A percentile compares a stretch with the other conserved stretches of the same genome.
These are phyloP conservation scores for Arachis hypogaea DNA, from an alignment of 306 rosid genomes.

Conservation along the genomic window DNA sequence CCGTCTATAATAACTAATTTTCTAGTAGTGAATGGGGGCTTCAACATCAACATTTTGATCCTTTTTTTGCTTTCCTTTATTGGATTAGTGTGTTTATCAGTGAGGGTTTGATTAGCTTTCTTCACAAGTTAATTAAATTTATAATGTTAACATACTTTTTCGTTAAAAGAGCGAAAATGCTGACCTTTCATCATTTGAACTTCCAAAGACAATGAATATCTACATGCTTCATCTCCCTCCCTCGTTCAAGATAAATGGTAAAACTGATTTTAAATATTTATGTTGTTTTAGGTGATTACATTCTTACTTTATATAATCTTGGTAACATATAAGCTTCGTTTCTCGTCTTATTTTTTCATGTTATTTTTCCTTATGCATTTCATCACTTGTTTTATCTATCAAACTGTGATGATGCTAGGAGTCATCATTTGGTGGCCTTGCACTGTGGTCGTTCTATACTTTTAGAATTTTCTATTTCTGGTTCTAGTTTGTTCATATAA, in stretches of 20 bases:
- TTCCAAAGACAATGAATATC: constrained; percentile 3
- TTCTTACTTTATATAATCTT: not conserved
- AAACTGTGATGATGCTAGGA: constrained; percentile 19
- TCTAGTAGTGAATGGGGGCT: not conserved
- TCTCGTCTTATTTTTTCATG: not conserved
- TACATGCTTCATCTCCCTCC: constrained; percentile 1
- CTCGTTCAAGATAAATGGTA: not conserved
- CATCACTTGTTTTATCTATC: constrained; percentile 6
- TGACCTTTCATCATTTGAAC: too few species aligned
- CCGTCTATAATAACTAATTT: too few species aligned
- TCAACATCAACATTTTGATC: not conserved
- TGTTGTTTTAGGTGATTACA: constrained; percentile 8
- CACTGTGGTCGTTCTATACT: not conserved
- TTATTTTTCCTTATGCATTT: not conserved
- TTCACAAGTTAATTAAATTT: constrained; percentile 23
- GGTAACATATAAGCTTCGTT: not conserved
- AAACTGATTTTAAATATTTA: constrained; percentile 8
- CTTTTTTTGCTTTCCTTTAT: not conserved
- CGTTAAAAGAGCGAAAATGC: not conserved
- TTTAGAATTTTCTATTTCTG: constrained; percentile 27
- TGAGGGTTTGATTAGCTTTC: not conserved
- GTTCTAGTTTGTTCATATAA: constrained; percentile 9
- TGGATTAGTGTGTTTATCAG: not conserved
- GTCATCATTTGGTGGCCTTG: not conserved
- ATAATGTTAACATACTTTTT: not conserved